phyloP scores from a whole-genome alignment of 2,329 filamentous ascomycete genomes.

The Pseudogymnoascus sp. region DNA sequence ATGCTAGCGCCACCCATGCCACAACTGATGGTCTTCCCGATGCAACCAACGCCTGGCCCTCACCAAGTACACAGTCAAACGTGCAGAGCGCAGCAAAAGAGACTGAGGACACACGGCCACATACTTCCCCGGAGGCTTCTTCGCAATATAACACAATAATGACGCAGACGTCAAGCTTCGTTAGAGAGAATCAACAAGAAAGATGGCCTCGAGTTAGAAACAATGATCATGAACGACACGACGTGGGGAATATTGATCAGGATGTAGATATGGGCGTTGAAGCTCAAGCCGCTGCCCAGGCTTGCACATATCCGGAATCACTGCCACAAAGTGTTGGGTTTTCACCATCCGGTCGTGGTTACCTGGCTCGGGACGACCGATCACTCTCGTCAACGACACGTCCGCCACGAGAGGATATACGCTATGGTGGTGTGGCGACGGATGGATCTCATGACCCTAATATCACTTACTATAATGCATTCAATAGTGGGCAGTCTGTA shows the following conservation, averaged over 20 bases:
- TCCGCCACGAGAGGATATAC: background rate
- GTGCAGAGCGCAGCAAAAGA: no score
- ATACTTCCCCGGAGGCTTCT: no score
- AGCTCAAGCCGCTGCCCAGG: background rate
- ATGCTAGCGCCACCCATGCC: no score
- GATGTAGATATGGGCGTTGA: background rate
- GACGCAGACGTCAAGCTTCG: no score
- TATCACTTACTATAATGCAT: background rate
- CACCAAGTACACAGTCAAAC: no score
- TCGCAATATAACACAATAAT: no score
- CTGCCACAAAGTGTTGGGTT: background rate
- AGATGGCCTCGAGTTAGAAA: no score
- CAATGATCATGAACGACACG: background rate
- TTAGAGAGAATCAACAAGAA: no score
- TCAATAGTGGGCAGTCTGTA: background rate
- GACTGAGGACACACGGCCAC: no score
- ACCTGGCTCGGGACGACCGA: background rate
- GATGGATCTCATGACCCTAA: background rate
- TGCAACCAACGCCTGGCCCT: no score
- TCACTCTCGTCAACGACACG: background rate
- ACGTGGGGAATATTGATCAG: background rate
- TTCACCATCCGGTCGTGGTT: background rate
- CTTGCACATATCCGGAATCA: no score
- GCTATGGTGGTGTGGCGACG: background rate
- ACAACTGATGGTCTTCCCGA: no score